These are phyloP conservation scores for Beauveria sp. DNA, from an alignment of 2,329 filamentous ascomycete genomes.

Conservation along the genomic window DNA sequence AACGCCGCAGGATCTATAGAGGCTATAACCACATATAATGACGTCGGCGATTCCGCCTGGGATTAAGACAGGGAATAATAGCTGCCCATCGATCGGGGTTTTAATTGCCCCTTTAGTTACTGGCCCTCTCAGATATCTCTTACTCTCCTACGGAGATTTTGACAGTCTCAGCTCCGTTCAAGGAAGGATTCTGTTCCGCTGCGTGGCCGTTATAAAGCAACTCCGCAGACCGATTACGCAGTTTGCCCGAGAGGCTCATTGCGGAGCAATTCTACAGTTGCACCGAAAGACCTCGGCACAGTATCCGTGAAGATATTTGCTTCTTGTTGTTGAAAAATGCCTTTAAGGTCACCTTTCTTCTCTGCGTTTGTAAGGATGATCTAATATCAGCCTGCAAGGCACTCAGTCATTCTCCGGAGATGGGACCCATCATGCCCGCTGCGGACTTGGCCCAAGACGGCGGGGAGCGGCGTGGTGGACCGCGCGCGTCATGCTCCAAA, in stretches of 20 bases:
- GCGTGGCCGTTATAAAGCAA: not conserved
- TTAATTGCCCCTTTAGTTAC: not conserved
- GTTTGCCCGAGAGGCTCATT: not conserved
- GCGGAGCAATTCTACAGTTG: not conserved
- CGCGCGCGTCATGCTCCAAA: not conserved
- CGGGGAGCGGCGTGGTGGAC: not conserved
- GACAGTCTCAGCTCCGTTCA: not conserved
- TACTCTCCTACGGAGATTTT: not conserved
- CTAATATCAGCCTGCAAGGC: not conserved
- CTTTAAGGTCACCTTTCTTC: not conserved
- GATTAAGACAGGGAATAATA: not conserved
- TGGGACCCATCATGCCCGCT: not conserved
- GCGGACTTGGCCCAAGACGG: not conserved
- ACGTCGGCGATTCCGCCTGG: not conserved
- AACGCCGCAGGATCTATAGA: too few relatives aligned
- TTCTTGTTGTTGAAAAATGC: not conserved
- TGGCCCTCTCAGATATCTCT: not conserved
- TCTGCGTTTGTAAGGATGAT: not conserved
- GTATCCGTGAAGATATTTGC: not conserved
- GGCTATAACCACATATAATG: too few relatives aligned
- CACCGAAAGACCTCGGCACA: not conserved
- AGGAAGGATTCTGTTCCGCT: not conserved
- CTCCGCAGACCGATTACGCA: not conserved
- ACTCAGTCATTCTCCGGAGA: not conserved
- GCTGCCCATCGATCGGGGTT: not conserved